phyloP scores from a whole-genome alignment of 1,139 yeast genomes.

The Suhomyces ambrosiae region DNA sequence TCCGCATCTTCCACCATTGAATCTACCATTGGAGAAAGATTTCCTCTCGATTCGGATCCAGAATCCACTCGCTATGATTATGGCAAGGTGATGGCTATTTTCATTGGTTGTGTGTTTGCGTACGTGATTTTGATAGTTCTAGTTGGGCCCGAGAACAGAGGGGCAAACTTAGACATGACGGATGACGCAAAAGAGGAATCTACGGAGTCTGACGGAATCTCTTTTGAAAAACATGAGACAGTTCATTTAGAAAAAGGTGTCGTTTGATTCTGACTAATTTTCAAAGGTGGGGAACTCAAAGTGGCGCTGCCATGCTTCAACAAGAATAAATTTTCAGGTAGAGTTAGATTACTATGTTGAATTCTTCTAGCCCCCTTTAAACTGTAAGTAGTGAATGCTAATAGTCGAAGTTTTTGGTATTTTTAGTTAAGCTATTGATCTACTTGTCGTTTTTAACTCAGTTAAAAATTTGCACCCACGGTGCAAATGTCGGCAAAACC shows the following conservation, averaged over 20 bases:
- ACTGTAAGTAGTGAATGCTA: too few relatives aligned
- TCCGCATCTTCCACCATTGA: slow-evolving; percentile 86
- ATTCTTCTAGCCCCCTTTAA: too few relatives aligned
- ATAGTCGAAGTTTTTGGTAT: too few relatives aligned
- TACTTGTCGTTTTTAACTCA: too few relatives aligned
- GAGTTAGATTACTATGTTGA: too few relatives aligned
- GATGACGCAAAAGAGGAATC: slow-evolving; percentile 18
- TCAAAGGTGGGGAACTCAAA: too few relatives aligned
- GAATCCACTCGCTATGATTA: slow-evolving; percentile 26
- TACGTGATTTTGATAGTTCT: slow-evolving; percentile 59
- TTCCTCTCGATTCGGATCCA: slow-evolving; percentile 40
- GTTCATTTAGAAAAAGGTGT: not conserved
- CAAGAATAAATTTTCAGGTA: too few relatives aligned
- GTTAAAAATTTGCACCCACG: slow-evolving; percentile 2
- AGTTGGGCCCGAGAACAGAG: slow-evolving; percentile 74
- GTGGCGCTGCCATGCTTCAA: too few relatives aligned
- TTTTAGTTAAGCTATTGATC: too few relatives aligned
- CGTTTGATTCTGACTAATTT: too few relatives aligned
- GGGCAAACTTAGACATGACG: slow-evolving; percentile 25
- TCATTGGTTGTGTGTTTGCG: slow-evolving; percentile 76
- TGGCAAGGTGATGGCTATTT: slow-evolving; percentile 72
- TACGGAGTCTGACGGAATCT: slow-evolving; percentile 7
- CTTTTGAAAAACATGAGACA: not conserved
- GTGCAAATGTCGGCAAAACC: too few relatives aligned
- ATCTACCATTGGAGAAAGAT: slow-evolving; percentile 68